Percentiles rank a stretch among this genome's conserved stretches.
Evolutionary conservation across 2,329 filamentous ascomycete genomes (phyloP).

Genomic region (Scytalidium sp.): DNA sequence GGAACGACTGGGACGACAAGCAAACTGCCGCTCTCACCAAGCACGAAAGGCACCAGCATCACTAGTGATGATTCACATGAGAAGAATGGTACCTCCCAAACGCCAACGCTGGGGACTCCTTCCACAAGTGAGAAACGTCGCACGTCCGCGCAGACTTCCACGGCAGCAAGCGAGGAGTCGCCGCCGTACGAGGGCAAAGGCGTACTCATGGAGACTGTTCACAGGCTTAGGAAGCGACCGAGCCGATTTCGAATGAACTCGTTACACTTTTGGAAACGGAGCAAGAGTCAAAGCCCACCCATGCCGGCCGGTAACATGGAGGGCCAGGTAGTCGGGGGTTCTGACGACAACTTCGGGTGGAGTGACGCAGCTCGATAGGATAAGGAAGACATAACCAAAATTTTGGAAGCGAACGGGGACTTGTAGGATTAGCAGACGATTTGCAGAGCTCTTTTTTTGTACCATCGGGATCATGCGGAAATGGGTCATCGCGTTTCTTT

Average conservation of each 20-base stretch:
- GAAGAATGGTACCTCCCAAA: constrained; percentile 8
- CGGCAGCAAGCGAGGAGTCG: constrained; percentile 7
- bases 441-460: no score
- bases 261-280: constrained; percentile 28
- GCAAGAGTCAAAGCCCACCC: constrained; percentile 25
- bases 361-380: not conserved
- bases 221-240: constrained; percentile 57
- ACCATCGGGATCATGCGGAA: no score
- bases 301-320: constrained; percentile 5
- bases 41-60: constrained; percentile 64
- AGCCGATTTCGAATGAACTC: constrained; percentile 61
- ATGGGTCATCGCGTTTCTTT: no score
- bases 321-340: not conserved
- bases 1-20: constrained; percentile 61
- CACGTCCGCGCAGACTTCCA: constrained; percentile 18
- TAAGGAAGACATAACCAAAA: not conserved
- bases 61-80: constrained; percentile 42
- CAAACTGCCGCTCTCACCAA: constrained; percentile 63
- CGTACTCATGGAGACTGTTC: constrained; percentile 43
- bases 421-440: no score
- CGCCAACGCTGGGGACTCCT: constrained; percentile 11
- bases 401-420: no score
- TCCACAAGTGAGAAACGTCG: constrained; percentile 26
- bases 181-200: constrained; percentile 34
- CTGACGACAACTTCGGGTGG: not conserved